These are phyloP conservation scores for Phaffia rhodozyma DNA, from an alignment of 1,284 basidiomycete species.

Conservation along the genomic window DNA sequence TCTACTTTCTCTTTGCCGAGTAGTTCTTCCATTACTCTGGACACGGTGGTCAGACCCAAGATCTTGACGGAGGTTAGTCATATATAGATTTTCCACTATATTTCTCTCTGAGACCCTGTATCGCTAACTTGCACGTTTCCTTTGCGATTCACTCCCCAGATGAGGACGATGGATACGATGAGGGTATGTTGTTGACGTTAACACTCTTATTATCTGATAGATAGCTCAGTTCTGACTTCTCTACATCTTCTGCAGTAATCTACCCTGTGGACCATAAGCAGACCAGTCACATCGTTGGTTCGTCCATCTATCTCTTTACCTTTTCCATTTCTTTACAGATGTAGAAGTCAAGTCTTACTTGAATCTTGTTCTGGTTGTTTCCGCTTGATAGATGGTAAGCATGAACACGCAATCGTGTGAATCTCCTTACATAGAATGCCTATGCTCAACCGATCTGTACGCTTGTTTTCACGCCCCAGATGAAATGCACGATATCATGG, in stretches of 20 bases:
- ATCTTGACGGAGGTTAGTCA: constrained; percentile 43
- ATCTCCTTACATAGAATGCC: too few species aligned
- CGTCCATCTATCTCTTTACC: constrained; percentile 4
- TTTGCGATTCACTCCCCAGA: constrained; percentile 29
- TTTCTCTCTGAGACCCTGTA: constrained; percentile 10
- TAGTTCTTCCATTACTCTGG: constrained; percentile 35
- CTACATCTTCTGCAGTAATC: constrained; percentile 46
- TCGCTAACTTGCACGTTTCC: background rate
- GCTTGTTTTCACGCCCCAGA: constrained; percentile 24
- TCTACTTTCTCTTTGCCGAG: background rate
- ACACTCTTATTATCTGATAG: background rate
- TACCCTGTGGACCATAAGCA: constrained; percentile 68
- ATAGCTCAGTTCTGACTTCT: background rate
- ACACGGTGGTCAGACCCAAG: constrained; percentile 67
- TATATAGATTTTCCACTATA: background rate
- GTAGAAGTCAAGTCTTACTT: too few species aligned
- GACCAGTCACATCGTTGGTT: constrained; percentile 62
- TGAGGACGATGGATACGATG: constrained; percentile 46
- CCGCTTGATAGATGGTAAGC: too few species aligned
- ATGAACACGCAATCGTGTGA: too few species aligned
- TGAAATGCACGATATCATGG: constrained; percentile 46
- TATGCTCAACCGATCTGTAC: too few species aligned
- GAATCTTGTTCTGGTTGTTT: too few species aligned
- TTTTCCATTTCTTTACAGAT: too few species aligned
- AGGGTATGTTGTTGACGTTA: constrained; percentile 33